These are phyloP conservation scores for Chenopodium suecicum DNA, from an alignment of 148 eudicot species.

Conservation along the genomic window DNA sequence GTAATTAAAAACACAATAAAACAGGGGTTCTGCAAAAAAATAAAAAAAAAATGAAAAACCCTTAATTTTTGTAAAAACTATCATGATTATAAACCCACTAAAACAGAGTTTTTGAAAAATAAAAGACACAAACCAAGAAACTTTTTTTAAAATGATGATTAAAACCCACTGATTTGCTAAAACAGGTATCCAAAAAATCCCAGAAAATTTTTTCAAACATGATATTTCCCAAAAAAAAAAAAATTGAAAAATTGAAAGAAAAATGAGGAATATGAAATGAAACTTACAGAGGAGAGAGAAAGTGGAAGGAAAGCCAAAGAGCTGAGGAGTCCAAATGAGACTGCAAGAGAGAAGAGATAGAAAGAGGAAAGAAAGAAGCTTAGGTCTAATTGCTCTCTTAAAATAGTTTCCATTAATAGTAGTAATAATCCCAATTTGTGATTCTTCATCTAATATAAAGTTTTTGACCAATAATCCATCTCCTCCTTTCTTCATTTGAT, in stretches of 20 bases:
- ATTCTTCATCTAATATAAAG: slow-evolving; percentile 39
- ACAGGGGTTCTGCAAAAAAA: not conserved
- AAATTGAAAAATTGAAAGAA: not conserved
- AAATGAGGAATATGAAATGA: not conserved
- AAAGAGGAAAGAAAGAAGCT: slow-evolving; percentile 41
- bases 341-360: slow-evolving; percentile 50
- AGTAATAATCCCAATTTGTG: slow-evolving; percentile 25
- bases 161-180: not conserved
- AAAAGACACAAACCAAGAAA: not conserved
- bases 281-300: slow-evolving; percentile 55
- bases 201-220: no score
- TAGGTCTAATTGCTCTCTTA: slow-evolving; percentile 45
- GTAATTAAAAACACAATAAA: not conserved
- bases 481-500: slow-evolving; percentile 44
- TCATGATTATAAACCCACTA: not conserved
- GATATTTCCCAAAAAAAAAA: no score
- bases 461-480: slow-evolving; percentile 15
- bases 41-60: no score
- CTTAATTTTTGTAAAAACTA: no score
- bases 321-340: slow-evolving; percentile 51
- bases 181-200: no score
- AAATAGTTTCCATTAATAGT: slow-evolving; percentile 16
- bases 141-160: not conserved
- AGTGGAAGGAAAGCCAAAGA: slow-evolving; percentile 34
- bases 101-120: not conserved